Evolutionary conservation across 306 rosid species (phyloP), one percentile per base, ranked within the genome.

Genomic region (Medicago ruthenica): DNA sequence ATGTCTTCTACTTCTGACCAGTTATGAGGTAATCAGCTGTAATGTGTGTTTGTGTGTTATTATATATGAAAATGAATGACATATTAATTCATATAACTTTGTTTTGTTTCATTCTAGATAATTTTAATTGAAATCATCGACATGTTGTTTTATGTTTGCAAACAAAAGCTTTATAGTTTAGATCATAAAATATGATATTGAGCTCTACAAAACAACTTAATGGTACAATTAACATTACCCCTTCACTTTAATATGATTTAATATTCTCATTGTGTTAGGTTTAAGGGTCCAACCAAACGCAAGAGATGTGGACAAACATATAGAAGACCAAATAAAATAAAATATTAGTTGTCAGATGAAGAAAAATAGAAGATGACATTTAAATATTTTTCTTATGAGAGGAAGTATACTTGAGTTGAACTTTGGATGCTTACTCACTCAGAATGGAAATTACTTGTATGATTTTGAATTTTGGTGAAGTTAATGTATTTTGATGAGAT

Each of bases 71-170:
- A 60, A 60, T 61, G 14, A 14, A 27, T 61, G 34, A 61, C 3
- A 58, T 11, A 60, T 61, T 61, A 31, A 31, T 61, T 27, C 9
- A 60, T 27, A 31, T 27, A 59, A 59, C 63, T 57, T 60, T 14
- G n/a, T n/a, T 57, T 60, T 14, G 67, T 31, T 60, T 14, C 42
- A 61, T 27, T 61, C 13, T 61, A 31, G 67, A 61, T 31, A 31
- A 7, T 21, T 31, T 61, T 7, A 31, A 13, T 60, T 60, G 67
- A 11, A 61, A 31, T 31, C 5, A 61, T 31, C 67, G 67, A 8
- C 12, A 61, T 27, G 4, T n/a, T n/a, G n/a, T 13, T 60, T 27
- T 61, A 61, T 61, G 42, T 61, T 27, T 61, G 41, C 6, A 61
- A 31, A n/a, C 13, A 34, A 61, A 36, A 36, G 21, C 41, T 61